Evolutionary conservation across 805 yeast species (phyloP).

Genomic region (Candida xyloterini): DNA sequence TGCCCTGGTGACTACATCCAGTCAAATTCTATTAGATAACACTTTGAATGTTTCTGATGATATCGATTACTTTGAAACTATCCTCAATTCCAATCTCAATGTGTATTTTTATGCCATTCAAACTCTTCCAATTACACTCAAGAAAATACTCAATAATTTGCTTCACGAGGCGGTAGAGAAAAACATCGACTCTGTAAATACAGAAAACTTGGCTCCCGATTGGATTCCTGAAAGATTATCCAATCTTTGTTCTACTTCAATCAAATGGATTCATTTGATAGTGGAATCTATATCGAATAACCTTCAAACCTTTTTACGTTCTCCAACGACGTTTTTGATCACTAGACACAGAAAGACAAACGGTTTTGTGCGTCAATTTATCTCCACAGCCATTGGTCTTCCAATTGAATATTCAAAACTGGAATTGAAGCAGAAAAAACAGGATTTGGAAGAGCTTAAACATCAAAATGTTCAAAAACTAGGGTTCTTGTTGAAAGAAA

Average conservation of each 20-base stretch:
- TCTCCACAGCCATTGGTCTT: slow-evolving; percentile 33
- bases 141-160: slow-evolving; percentile 17
- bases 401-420: slow-evolving; percentile 36
- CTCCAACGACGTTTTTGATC: slow-evolving; percentile 29
- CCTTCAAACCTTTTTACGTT: slow-evolving; percentile 14
- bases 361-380: slow-evolving; percentile 19
- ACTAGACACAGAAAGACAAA: slow-evolving; percentile 18
- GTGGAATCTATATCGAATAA: slow-evolving; percentile 14
- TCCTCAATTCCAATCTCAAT: slow-evolving; percentile 33
- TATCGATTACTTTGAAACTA: slow-evolving; percentile 45
- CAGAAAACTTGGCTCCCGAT: slow-evolving; percentile 19
- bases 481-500: slow-evolving; percentile 35
- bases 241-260: slow-evolving; percentile 7
- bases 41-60: slow-evolving; percentile 44
- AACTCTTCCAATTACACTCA: slow-evolving; percentile 32
- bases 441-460: slow-evolving; percentile 22
- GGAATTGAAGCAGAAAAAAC: slow-evolving; percentile 28
- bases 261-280: slow-evolving; percentile 18
- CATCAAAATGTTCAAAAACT: slow-evolving; percentile 33
- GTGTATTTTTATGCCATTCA: slow-evolving; percentile 40
- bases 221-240: slow-evolving; percentile 24
- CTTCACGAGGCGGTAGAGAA: slow-evolving; percentile 27
- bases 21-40: slow-evolving; percentile 34
- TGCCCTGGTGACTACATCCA: slow-evolving; percentile 14
- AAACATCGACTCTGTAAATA: slow-evolving; percentile 15